Evolutionary conservation across 805 yeast species (phyloP).

Genomic region (Candida corydali): DNA sequence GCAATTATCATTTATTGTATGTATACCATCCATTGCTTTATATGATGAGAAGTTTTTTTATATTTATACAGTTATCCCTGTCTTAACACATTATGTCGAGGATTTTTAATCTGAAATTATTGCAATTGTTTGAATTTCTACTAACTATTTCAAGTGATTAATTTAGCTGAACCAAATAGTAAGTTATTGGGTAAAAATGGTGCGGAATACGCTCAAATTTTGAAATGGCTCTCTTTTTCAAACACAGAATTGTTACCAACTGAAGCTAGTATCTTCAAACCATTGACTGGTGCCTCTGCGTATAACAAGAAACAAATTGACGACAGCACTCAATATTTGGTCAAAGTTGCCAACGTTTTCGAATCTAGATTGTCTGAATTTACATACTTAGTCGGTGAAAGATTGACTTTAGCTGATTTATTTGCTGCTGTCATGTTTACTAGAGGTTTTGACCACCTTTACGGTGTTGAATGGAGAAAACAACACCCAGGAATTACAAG

Average conservation of each 20-base stretch:
- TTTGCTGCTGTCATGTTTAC: constrained; percentile 44
- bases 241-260: constrained; percentile 60
- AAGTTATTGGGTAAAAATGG: constrained; percentile 62
- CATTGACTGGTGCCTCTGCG: constrained; percentile 61
- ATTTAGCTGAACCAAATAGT: constrained; percentile 40
- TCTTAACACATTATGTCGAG: constrained; percentile 78
- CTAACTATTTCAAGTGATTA: constrained; percentile 32
- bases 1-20: constrained; percentile 60
- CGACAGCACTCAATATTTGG: constrained; percentile 35
- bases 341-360: constrained; percentile 35
- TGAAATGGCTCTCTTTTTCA: constrained; percentile 76
- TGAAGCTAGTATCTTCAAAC: constrained; percentile 49
- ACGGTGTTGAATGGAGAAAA: constrained; percentile 63
- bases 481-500: constrained; percentile 59
- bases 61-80: constrained; percentile 77
- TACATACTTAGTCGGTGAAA: constrained; percentile 71
- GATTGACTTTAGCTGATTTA: constrained; percentile 54
- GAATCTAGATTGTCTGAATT: constrained; percentile 56
- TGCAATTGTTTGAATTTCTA: not conserved
- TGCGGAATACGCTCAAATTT: constrained; percentile 58
- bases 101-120: constrained; percentile 45
- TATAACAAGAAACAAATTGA: constrained; percentile 74
- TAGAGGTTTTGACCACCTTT: constrained; percentile 56
- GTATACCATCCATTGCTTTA: constrained; percentile 19
- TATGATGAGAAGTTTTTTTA: constrained; percentile 55